These are phyloP conservation scores for Cantharellus cinnabarinus DNA, from an alignment of 768 basidiomycete species.

Conservation along the genomic window DNA sequence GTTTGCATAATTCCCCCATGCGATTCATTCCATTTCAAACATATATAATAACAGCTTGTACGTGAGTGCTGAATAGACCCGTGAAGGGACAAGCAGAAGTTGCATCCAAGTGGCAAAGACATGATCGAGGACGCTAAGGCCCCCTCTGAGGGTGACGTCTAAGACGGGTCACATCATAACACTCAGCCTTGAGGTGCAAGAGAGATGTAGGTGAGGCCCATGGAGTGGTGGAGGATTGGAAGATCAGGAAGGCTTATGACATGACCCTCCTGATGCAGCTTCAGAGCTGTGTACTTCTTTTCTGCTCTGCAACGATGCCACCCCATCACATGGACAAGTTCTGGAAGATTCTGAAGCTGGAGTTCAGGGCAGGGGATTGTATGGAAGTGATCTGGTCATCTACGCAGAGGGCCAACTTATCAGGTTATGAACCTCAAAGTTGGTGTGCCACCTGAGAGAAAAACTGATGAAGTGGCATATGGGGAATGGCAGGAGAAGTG, in stretches of 20 bases:
- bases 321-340: not conserved
- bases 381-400: not conserved
- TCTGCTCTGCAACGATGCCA: not conserved
- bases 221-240: not conserved
- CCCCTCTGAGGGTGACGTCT: no score
- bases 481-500: not conserved
- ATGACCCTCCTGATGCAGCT: not conserved
- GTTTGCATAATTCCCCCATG: no score
- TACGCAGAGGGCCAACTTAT: not conserved
- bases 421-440: not conserved
- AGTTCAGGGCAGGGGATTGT: not conserved
- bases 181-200: no score
- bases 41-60: no score
- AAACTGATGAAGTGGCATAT: no score
- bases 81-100: no score
- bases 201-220: not conserved
- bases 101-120: no score
- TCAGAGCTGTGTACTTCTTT: not conserved
- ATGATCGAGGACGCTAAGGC: no score
- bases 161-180: no score
- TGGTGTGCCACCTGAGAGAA: not conserved
- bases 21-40: no score
- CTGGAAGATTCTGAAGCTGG: not conserved
- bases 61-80: no score
- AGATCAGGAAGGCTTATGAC: not conserved